A percentile compares a stretch with the other conserved stretches of the same genome.
phyloP scores from a whole-genome alignment of 2,329 filamentous ascomycete species.

The Parastagonospora nodorum region DNA sequence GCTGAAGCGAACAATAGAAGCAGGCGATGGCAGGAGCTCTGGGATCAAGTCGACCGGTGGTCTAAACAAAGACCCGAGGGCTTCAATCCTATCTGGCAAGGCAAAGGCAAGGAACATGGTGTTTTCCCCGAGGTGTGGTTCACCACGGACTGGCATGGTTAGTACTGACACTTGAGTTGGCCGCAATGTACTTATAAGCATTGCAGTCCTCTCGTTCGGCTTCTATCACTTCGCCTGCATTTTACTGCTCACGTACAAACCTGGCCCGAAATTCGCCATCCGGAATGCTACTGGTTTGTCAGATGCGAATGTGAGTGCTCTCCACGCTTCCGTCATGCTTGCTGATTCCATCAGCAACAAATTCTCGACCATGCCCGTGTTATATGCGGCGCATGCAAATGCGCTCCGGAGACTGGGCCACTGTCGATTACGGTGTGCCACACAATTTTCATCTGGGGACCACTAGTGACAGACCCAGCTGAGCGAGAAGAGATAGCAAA shows the following conservation, averaged over 20 bases:
- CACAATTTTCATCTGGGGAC: slow-evolving; percentile 35
- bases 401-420: slow-evolving; percentile 30
- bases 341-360: slow-evolving; percentile 16
- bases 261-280: slow-evolving; percentile 33
- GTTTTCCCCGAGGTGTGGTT: slow-evolving; percentile 35
- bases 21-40: slow-evolving; percentile 28
- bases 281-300: slow-evolving; percentile 23
- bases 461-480: slow-evolving; percentile 20
- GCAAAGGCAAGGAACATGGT: slow-evolving; percentile 11
- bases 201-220: slow-evolving; percentile 28
- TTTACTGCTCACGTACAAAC: slow-evolving; percentile 37
- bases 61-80: slow-evolving; percentile 23
- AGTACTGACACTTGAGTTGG: neutral
- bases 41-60: slow-evolving; percentile 32
- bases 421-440: slow-evolving; percentile 31
- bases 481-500: slow-evolving; percentile 29
- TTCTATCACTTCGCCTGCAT: slow-evolving; percentile 38
- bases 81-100: slow-evolving; percentile 38
- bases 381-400: slow-evolving; percentile 33
- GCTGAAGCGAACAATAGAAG: slow-evolving; percentile 17
- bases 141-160: slow-evolving; percentile 41
- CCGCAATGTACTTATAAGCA: neutral
- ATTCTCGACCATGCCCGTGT: slow-evolving; percentile 32
- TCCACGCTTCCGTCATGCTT: neutral
- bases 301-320: slow-evolving; percentile 24